Conservation (phyloP, 192 early-diverging fungal species). For the Irineochytrium annulatum region DNA sequence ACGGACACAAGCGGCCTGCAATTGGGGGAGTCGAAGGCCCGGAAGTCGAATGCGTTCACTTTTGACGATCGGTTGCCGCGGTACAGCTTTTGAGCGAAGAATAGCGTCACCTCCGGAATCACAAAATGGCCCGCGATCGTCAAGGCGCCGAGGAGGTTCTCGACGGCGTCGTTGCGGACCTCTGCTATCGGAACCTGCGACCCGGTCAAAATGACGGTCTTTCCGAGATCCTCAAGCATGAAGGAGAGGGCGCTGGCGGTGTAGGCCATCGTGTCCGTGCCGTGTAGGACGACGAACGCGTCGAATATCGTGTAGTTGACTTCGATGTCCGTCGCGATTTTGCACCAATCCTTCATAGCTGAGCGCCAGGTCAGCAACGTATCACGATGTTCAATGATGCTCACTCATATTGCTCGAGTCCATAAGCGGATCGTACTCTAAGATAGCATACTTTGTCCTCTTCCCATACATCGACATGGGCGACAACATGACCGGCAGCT, state of each 20-base stretch:
- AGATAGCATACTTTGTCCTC: slow-evolving; percentile 86
- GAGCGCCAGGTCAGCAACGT: slow-evolving; percentile 1
- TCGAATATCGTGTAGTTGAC: slow-evolving; percentile 89
- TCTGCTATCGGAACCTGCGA: slow-evolving; percentile 97
- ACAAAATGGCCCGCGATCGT: slow-evolving; percentile 98
- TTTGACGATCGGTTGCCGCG: slow-evolving; percentile 82
- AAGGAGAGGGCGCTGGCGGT: slow-evolving; percentile 72
- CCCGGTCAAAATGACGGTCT: slow-evolving; percentile 95
- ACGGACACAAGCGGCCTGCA: slow-evolving; percentile 84
- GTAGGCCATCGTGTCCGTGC: slow-evolving; percentile 47
- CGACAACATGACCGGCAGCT: slow-evolving; percentile 70
- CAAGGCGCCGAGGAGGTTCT: slow-evolving; percentile 91
- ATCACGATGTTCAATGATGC: not conserved
- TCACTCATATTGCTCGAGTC: slow-evolving; percentile 92
- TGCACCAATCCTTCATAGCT: slow-evolving; percentile 79
- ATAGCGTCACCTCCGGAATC: slow-evolving; percentile 91
- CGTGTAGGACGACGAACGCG: slow-evolving; percentile 93
- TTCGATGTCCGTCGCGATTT: slow-evolving; percentile 95
- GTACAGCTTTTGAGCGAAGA: slow-evolving; percentile 91
- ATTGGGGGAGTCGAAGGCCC: slow-evolving; percentile 70
- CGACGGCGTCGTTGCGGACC: slow-evolving; percentile 95
- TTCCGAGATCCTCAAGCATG: slow-evolving; percentile 95
- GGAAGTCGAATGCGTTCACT: slow-evolving; percentile 52
- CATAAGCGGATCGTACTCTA: slow-evolving; percentile 92
- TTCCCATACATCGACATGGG: slow-evolving; percentile 86